These are phyloP conservation scores for Ulota crispa DNA, from an alignment of 225 moss, liverwort and hornwort species.

Conservation along the genomic window DNA sequence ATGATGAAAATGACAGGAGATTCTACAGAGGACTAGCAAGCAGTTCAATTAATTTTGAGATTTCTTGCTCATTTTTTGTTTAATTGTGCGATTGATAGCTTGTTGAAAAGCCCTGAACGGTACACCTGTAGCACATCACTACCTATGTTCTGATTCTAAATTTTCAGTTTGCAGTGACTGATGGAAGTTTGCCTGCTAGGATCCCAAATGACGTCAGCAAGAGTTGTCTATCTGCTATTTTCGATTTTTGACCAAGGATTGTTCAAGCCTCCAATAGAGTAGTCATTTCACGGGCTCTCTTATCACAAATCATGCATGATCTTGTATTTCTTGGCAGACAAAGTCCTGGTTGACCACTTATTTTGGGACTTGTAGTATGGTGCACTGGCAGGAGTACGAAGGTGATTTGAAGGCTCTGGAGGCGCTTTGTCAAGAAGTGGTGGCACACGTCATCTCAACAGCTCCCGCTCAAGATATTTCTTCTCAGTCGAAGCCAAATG, in stretches of 20 bases:
- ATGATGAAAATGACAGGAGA: background rate
- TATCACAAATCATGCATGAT: background rate
- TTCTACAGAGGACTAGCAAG: background rate
- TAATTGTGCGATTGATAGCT: too few relatives aligned
- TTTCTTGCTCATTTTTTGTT: too few relatives aligned
- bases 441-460: conserved; percentile 41
- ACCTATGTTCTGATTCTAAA: background rate
- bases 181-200: background rate
- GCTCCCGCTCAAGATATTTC: conserved; percentile 31
- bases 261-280: background rate
- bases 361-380: background rate
- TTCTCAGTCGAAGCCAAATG: conserved; percentile 29
- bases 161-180: background rate
- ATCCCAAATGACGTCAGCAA: background rate
- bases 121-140: too few relatives aligned
- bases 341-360: conserved; percentile 1
- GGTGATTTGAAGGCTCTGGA: conserved; percentile 41
- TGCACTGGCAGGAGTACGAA: conserved; percentile 43
- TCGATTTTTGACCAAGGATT: background rate
- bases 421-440: conserved; percentile 42
- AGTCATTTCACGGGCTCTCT: background rate
- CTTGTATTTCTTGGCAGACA: background rate
- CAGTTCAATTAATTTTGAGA: background rate
- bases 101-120: too few relatives aligned
- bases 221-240: background rate